Percentiles rank a stretch among this genome's conserved stretches.
Evolutionary conservation across 2,329 filamentous ascomycete genomes (phyloP).

Genomic region (Aspergillus udagawae): DNA sequence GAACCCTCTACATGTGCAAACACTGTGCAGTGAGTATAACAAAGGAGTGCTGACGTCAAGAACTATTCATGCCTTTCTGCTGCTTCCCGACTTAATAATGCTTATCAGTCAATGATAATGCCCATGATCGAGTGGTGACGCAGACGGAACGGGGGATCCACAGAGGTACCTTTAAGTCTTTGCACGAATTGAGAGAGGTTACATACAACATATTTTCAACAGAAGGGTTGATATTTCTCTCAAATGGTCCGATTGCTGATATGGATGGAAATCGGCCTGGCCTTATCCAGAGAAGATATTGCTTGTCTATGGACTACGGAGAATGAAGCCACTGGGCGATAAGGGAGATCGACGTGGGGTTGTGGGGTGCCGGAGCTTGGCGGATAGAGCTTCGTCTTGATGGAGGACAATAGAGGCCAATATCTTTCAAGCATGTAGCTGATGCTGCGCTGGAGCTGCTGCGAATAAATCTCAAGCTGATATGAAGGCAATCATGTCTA

Average conservation of each 20-base stretch:
- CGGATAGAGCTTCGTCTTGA: not conserved
- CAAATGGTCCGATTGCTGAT: too few relatives aligned
- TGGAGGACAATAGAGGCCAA: too few relatives aligned
- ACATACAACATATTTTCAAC: not conserved
- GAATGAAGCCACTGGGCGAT: too few relatives aligned
- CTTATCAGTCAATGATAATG: not conserved
- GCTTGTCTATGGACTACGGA: not conserved
- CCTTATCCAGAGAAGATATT: not conserved
- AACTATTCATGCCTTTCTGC: not conserved
- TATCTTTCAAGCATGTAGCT: not conserved
- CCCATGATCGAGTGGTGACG: conserved; percentile 10
- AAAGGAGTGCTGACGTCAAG: not conserved
- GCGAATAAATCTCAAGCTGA: too few relatives aligned
- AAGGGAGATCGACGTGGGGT: not conserved
- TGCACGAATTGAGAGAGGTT: not conserved
- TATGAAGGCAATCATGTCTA: too few relatives aligned
- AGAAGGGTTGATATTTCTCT: not conserved
- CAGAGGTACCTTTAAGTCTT: not conserved
- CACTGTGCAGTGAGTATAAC: too few relatives aligned
- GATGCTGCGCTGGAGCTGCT: not conserved
- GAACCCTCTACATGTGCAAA: too few relatives aligned
- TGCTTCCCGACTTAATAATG: not conserved
- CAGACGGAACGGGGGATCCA: conserved; percentile 1
- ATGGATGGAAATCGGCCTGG: not conserved
- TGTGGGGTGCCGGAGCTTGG: not conserved